These are phyloP conservation scores for Microbotryum lychnidis-dioicae DNA, from an alignment of 1,284 basidiomycete species.

Conservation along the genomic window DNA sequence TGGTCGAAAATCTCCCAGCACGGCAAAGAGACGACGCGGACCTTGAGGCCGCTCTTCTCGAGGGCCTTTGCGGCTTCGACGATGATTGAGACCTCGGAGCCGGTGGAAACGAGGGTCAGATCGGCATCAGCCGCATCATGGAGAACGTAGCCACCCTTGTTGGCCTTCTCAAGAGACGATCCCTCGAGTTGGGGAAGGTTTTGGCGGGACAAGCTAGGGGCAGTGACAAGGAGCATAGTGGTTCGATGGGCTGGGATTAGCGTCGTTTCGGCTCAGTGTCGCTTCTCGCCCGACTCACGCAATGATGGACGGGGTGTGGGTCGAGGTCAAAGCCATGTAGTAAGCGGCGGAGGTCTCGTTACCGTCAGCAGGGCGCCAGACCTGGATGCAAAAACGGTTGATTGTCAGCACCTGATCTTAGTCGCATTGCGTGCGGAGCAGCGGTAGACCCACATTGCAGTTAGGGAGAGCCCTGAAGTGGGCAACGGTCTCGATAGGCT, in stretches of 20 bases:
- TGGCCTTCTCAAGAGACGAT: slow-evolving; percentile 74
- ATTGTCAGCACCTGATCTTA: neutral
- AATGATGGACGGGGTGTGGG: slow-evolving; percentile 71
- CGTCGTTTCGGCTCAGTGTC: too few species aligned
- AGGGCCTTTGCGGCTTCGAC: slow-evolving; percentile 75
- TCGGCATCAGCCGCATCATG: slow-evolving; percentile 65
- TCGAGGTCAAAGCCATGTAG: slow-evolving; percentile 64
- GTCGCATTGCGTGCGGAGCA: neutral
- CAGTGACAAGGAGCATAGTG: neutral
- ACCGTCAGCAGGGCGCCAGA: slow-evolving; percentile 71
- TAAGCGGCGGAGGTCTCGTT: slow-evolving; percentile 91
- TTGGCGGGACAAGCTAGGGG: slow-evolving; percentile 70
- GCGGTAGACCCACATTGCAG: slow-evolving; percentile 36
- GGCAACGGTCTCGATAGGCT: slow-evolving; percentile 74
- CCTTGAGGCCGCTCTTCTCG: slow-evolving; percentile 56
- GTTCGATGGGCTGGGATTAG: too few species aligned
- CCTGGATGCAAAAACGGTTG: slow-evolving; percentile 6
- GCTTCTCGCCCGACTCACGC: slow-evolving; percentile 10
- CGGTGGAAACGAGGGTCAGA: slow-evolving; percentile 78
- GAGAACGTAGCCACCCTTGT: slow-evolving; percentile 81
- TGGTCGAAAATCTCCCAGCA: slow-evolving; percentile 84
- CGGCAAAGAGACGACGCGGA: slow-evolving; percentile 76
- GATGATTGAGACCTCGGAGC: slow-evolving; percentile 79
- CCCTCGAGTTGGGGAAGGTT: slow-evolving; percentile 87
- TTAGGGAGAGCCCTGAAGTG: slow-evolving; percentile 85